These are phyloP conservation scores for Cylindrotheca fusiformis DNA, from an alignment of 108 stramenopile species.

Conservation along the genomic window DNA sequence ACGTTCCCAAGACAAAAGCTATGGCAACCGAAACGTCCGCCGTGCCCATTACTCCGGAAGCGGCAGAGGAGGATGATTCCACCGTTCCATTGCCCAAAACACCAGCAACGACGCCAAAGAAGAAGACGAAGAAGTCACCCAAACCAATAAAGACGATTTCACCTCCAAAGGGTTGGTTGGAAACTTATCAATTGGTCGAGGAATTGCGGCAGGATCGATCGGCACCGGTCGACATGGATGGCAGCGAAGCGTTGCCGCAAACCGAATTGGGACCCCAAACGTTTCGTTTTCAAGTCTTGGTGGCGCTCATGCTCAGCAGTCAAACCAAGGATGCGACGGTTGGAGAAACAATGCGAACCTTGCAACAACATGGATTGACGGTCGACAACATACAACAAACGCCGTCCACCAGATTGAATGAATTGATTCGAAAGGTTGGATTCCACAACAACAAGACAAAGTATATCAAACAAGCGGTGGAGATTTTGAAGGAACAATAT, in stretches of 20 bases:
- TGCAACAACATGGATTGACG: slow-evolving; percentile 60
- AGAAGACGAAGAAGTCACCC: too few relatives aligned
- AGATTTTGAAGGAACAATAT: slow-evolving; percentile 61
- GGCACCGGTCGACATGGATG: slow-evolving; percentile 82
- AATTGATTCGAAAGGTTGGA: slow-evolving; percentile 71
- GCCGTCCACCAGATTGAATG: slow-evolving; percentile 49
- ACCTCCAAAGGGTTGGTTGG: slow-evolving; percentile 68
- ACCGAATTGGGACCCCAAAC: slow-evolving; percentile 30
- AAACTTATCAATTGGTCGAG: slow-evolving; percentile 64
- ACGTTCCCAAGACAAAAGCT: too few relatives aligned
- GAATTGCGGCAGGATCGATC: slow-evolving; percentile 76
- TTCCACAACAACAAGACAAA: slow-evolving; percentile 95
- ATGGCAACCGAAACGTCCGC: too few relatives aligned
- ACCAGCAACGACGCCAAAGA: too few relatives aligned
- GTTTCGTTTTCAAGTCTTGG: slow-evolving; percentile 74
- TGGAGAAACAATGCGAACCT: slow-evolving; percentile 62
- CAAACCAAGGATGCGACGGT: slow-evolving; percentile 94
- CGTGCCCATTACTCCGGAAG: too few relatives aligned
- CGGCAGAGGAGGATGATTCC: too few relatives aligned
- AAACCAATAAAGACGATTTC: too few relatives aligned
- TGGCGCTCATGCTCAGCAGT: slow-evolving; percentile 83
- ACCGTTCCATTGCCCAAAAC: too few relatives aligned
- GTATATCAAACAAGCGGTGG: slow-evolving; percentile 65
- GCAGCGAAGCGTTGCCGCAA: slow-evolving; percentile 68
- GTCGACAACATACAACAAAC: slow-evolving; percentile 60